Evolutionary conservation across 129 eudicot species (phyloP).

Genomic region (Lactuca sativa): DNA sequence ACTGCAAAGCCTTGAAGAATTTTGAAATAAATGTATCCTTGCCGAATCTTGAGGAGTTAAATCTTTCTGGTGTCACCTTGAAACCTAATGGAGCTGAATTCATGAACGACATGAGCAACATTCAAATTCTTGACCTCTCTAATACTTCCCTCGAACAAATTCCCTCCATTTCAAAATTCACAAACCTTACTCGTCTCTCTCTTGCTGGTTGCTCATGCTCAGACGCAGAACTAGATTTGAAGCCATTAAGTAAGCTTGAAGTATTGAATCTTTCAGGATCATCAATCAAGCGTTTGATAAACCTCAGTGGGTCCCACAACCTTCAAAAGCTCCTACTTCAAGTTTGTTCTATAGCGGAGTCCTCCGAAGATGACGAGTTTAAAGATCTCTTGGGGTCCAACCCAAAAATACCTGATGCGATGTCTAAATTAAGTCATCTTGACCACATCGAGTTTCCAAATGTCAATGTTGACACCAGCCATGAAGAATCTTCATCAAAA

Average conservation of each 20-base stretch:
- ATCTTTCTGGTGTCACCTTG: constrained; percentile 33
- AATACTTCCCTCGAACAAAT: constrained; percentile 23
- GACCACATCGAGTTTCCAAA: constrained; percentile 37
- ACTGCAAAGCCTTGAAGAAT: constrained; percentile 21
- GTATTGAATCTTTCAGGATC: constrained; percentile 51
- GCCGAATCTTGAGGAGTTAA: constrained; percentile 39
- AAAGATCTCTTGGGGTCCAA: constrained; percentile 17
- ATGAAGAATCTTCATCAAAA: background rate
- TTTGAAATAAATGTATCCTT: constrained; percentile 18
- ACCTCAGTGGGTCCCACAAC: constrained; percentile 18
- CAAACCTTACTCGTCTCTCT: constrained; percentile 34
- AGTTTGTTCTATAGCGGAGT: constrained; percentile 31
- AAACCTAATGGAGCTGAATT: constrained; percentile 16
- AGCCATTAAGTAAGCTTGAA: constrained; percentile 32
- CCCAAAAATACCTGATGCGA: constrained; percentile 16
- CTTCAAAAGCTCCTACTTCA: constrained; percentile 44
- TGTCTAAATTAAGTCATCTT: constrained; percentile 24
- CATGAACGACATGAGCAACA: constrained; percentile 18
- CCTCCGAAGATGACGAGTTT: background rate
- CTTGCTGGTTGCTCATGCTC: constrained; percentile 33
- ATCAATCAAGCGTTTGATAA: constrained; percentile 24
- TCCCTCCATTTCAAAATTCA: constrained; percentile 41
- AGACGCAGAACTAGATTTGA: constrained; percentile 21
- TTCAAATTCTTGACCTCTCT: constrained; percentile 46
- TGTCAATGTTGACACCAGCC: constrained; percentile 12